Evolutionary conservation across 1,139 yeast genomes (phyloP).

Genomic region (Candida labiduridarum): DNA sequence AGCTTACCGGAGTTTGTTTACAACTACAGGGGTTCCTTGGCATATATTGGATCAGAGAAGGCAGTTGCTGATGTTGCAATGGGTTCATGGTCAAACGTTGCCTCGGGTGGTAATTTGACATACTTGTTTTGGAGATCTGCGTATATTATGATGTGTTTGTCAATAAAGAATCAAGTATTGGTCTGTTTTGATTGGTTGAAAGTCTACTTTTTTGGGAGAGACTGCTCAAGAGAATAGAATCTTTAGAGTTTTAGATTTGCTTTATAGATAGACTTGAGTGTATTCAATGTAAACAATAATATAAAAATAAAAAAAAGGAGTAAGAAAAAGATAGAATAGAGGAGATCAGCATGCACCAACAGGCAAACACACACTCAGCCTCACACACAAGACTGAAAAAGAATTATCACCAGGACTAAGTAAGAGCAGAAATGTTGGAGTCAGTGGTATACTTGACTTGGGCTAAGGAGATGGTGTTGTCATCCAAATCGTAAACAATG

Average conservation of each 20-base stretch:
- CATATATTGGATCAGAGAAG: slow-evolving; percentile 84
- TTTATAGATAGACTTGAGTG: slow-evolving; percentile 1
- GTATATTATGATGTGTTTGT: slow-evolving; percentile 87
- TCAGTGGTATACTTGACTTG: slow-evolving; percentile 24
- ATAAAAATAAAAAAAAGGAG: background rate
- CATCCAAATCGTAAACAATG: slow-evolving; percentile 32
- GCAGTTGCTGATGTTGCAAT: slow-evolving; percentile 91
- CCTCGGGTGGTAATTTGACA: slow-evolving; percentile 83
- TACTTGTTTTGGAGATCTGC: slow-evolving; percentile 94
- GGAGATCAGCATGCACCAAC: background rate
- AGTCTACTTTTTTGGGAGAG: slow-evolving; percentile 86
- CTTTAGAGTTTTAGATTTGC: background rate
- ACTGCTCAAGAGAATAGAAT: slow-evolving; percentile 57
- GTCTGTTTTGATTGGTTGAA: slow-evolving; percentile 87
- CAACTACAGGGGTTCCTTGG: slow-evolving; percentile 70
- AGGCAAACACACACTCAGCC: background rate
- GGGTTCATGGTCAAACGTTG: slow-evolving; percentile 81
- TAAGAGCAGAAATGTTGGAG: slow-evolving; percentile 12
- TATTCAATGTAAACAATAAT: background rate
- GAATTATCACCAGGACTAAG: slow-evolving; percentile 14
- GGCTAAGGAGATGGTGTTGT: slow-evolving; percentile 26
- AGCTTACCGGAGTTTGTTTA: slow-evolving; percentile 61
- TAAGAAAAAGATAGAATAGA: background rate
- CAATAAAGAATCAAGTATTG: slow-evolving; percentile 81
- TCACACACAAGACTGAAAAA: background rate